phyloP scores from a whole-genome alignment of 352 stramenopile species.

The Globisporangium nagaii region DNA sequence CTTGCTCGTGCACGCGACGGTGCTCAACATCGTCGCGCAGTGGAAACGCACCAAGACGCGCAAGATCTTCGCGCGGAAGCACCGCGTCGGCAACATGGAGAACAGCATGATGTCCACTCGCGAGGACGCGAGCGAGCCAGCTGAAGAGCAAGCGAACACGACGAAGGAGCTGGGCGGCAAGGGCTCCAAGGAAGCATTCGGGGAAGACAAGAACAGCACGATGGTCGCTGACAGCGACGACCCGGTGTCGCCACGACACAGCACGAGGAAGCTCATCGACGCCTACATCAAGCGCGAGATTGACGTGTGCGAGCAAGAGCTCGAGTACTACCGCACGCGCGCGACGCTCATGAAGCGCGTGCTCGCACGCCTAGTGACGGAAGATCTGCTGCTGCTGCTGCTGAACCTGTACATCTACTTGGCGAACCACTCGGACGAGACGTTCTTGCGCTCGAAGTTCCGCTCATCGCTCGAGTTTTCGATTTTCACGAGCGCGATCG shows the following conservation, averaged over 20 bases:
- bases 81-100: neutral
- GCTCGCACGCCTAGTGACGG: constrained; percentile 11
- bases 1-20: constrained; percentile 11
- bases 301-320: constrained; percentile 6
- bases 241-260: no score
- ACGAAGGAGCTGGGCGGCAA: neutral
- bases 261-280: constrained; percentile 1
- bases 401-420: constrained; percentile 20
- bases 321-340: constrained; percentile 12
- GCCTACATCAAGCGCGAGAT: constrained; percentile 6
- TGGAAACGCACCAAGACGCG: constrained; percentile 10
- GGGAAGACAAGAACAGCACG: neutral
- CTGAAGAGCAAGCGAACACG: neutral
- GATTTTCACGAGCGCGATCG: constrained; percentile 16
- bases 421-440: constrained; percentile 8
- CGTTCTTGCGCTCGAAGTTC: constrained; percentile 13
- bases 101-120: neutral
- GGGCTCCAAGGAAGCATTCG: neutral
- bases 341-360: constrained; percentile 19
- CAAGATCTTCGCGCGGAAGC: neutral
- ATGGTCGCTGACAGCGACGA: neutral
- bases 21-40: constrained; percentile 12
- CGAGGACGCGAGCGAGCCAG: neutral
- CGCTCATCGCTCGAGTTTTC: constrained; percentile 19
- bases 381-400: constrained; percentile 16